These are phyloP conservation scores for Solanum paucissectum DNA, from an alignment of 257 asterid genomes.

Conservation along the genomic window DNA sequence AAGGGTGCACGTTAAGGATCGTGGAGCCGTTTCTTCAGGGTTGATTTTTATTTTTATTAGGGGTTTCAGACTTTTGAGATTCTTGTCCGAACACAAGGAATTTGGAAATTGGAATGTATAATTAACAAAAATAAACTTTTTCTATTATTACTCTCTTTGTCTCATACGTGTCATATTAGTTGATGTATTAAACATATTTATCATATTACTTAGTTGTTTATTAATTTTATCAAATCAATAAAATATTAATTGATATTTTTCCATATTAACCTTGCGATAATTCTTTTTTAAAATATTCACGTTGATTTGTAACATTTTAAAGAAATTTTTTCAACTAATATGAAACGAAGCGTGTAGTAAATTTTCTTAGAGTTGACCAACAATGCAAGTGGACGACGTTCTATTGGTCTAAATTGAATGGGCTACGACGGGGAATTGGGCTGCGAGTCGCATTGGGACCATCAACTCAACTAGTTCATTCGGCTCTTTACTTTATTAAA, in stretches of 20 bases:
- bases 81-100: not conserved
- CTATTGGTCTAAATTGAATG: not conserved
- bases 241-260: too few relatives aligned
- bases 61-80: not conserved
- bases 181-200: too few relatives aligned
- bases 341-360: too few relatives aligned
- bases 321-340: too few relatives aligned
- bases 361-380: not conserved
- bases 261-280: too few relatives aligned
- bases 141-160: too few relatives aligned
- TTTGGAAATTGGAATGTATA: not conserved
- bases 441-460: not conserved
- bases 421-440: not conserved
- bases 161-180: too few relatives aligned
- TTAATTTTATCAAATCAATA: too few relatives aligned
- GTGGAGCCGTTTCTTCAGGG: constrained; percentile 7
- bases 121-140: not conserved
- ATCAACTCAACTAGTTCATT: too few relatives aligned
- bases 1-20: constrained; percentile 25
- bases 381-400: not conserved
- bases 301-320: too few relatives aligned
- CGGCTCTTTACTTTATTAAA: not conserved
- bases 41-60: not conserved
- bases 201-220: too few relatives aligned
- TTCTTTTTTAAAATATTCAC: too few relatives aligned